Evolutionary conservation across 2,329 filamentous ascomycete genomes (phyloP), one percentile per base, ranked within the genome.

Genomic region (Dactylonectria macrodidyma): DNA sequence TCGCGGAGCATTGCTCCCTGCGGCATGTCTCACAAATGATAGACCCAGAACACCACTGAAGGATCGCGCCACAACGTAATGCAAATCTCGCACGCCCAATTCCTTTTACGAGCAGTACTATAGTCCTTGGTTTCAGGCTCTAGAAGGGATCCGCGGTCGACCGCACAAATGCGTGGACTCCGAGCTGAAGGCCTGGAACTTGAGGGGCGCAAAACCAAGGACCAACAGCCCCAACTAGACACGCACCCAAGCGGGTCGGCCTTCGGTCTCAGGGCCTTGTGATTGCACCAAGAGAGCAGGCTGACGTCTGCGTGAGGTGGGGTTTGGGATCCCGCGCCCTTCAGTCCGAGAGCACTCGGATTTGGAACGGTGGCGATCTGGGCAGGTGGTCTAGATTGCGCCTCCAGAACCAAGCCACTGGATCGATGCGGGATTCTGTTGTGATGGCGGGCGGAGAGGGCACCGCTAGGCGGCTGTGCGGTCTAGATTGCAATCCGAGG

Each of bases 181-280:
- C 48, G 50, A 30, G 14, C 51, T 19, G 34, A 36, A 44, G 51
- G 58, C 48, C 52, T 66, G 36, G 58, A 61, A 46, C 19, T 58
- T 24, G 33, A 61, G 26, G 36, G 38, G 44, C 52, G 51, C 44
- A 52, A 55, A 47, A 36, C 57, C 30, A 19, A 30, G 52, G 51
- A 50, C 63, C 51, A 55, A 34, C 50, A 47, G 34, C 14, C 22
- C 50, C 14, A 44, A n/a, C 41, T 51, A 24, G 50, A 30, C 33
- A 54, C 19, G 50, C 44, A 30, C 19, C 22, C n/a, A 19, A 36
- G 58, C 52, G 63, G 58, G 63, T 46, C 52, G 19, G 11, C 51
- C n/a, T 54, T 19, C 9, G 22, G 8, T 36, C 19, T 24, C 24
- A 44, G 30, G 41, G 19, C 16, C 7, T 58, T 50, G 16, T 14